Percentiles rank a stretch among this genome's conserved stretches.
Conservation (phyloP, 78 protist species). For the Monosiga brevicollis region DNA sequence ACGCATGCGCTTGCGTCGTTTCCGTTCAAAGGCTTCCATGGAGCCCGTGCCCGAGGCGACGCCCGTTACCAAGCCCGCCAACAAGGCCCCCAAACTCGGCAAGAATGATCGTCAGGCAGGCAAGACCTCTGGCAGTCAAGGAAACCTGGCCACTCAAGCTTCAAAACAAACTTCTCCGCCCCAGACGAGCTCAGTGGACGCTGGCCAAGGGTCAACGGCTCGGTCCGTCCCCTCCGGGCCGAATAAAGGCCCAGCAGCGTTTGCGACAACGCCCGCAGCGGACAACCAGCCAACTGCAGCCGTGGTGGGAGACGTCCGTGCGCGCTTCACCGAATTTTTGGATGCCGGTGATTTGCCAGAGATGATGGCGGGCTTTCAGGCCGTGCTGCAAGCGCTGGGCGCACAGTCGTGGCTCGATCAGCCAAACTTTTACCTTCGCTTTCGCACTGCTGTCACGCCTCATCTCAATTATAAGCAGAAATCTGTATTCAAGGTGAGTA, state of each 20-base stretch:
- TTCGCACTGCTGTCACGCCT: neutral
- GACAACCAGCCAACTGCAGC: neutral
- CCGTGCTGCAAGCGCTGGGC: neutral
- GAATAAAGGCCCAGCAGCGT: neutral
- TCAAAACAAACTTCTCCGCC: too few species aligned
- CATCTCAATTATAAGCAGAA: neutral
- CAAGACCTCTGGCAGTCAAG: too few species aligned
- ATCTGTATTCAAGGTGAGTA: neutral
- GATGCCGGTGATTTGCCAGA: neutral
- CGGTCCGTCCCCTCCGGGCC: neutral
- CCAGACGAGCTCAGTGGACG: neutral
- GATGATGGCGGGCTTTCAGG: neutral
- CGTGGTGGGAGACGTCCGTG: neutral
- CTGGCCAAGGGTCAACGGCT: neutral
- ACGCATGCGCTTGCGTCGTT: too few species aligned
- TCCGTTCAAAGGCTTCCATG: too few species aligned
- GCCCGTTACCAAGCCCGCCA: too few species aligned
- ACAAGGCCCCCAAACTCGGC: too few species aligned
- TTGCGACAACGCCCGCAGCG: neutral
- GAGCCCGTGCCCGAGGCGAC: too few species aligned
- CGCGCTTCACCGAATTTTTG: neutral
- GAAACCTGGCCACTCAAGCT: too few species aligned
- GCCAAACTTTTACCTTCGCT: neutral
- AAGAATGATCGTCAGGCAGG: too few species aligned
- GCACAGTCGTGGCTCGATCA: neutral